These are phyloP conservation scores for Chlamydomonas eustigma DNA, from an alignment of 139 green algal species.

Conservation along the genomic window DNA sequence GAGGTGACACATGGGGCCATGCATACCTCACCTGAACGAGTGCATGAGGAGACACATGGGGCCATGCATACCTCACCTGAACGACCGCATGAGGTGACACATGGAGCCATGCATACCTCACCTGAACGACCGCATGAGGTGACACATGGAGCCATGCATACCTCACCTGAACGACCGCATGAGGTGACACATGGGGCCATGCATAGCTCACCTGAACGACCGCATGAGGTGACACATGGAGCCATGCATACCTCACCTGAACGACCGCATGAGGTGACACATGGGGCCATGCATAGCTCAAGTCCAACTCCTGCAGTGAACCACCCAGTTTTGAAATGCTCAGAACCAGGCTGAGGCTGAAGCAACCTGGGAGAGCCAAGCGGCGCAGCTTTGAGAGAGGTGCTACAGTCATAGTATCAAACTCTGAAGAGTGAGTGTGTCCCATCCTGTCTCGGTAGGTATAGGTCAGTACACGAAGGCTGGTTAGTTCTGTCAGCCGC, in stretches of 20 bases:
- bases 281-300: neutral
- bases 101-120: no score
- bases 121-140: no score
- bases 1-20: no score
- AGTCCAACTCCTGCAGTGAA: neutral
- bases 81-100: no score
- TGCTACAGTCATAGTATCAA: neutral
- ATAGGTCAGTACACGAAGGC: neutral
- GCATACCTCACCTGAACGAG: no score
- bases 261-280: neutral
- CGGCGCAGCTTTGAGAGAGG: neutral
- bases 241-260: constrained; percentile 1
- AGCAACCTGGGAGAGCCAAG: constrained; percentile 1
- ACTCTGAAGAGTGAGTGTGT: neutral
- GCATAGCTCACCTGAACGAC: no score
- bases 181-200: no score
- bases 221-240: no score
- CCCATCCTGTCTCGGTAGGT: neutral
- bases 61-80: no score
- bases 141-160: no score
- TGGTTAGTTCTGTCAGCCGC: neutral
- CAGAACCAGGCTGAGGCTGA: neutral
- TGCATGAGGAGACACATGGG: no score
- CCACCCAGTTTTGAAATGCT: neutral
- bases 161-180: no score